Conservation (phyloP, 164 flowering plant genomes). For the Magnolia changhungtana region DNA sequence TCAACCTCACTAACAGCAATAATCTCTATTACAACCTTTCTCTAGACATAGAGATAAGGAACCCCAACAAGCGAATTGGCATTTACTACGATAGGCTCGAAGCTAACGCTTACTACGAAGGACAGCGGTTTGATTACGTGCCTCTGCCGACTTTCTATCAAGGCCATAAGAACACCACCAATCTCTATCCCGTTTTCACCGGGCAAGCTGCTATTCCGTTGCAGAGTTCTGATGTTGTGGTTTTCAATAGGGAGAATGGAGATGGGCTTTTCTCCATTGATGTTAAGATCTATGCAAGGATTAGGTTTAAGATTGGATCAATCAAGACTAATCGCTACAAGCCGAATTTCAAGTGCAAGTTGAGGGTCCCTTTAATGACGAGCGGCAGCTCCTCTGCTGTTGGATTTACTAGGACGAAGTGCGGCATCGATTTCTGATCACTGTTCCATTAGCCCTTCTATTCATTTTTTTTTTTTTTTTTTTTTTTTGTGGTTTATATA, state of each 20-base stretch:
- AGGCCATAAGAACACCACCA: constrained; percentile 36
- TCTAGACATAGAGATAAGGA: constrained; percentile 29
- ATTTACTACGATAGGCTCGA: constrained; percentile 36
- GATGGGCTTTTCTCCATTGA: constrained; percentile 25
- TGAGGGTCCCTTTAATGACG: constrained; percentile 27
- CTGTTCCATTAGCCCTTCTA: background rate
- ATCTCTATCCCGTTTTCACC: constrained; percentile 13
- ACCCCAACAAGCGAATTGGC: constrained; percentile 37
- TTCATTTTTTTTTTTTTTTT: background rate
- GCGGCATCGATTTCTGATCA: constrained; percentile 31
- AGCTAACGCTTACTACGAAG: constrained; percentile 24
- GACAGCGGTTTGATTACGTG: constrained; percentile 13
- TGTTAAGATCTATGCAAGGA: constrained; percentile 20
- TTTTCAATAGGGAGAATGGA: constrained; percentile 19
- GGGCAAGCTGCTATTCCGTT: constrained; percentile 15
- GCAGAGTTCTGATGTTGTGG: background rate
- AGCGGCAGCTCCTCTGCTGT: constrained; percentile 4
- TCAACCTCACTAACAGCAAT: constrained; percentile 20
- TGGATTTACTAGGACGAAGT: constrained; percentile 25
- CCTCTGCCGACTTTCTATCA: constrained; percentile 30
- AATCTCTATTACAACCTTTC: constrained; percentile 29
- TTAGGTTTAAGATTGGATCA: constrained; percentile 26
- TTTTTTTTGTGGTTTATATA: background rate
- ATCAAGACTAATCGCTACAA: constrained; percentile 21
- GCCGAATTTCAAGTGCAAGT: constrained; percentile 28